Percentiles rank a stretch among this genome's conserved stretches.
Evolutionary conservation across 2,329 filamentous ascomycete genomes (phyloP).

Genomic region (Nigrospora oryzae): DNA sequence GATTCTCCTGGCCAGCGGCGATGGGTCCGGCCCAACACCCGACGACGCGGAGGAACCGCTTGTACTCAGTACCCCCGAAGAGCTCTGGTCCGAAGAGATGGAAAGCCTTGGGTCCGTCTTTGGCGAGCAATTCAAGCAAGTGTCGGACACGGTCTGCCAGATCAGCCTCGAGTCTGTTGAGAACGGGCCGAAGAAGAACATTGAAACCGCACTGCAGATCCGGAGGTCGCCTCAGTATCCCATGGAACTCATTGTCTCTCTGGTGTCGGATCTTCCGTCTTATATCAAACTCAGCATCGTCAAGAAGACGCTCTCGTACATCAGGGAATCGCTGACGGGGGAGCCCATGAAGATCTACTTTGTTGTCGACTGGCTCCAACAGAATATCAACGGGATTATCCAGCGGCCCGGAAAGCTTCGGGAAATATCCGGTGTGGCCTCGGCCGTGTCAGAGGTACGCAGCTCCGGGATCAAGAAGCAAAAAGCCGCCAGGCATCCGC

Average conservation of each 20-base stretch:
- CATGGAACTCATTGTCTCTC: slow-evolving; percentile 56
- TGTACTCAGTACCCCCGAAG: slow-evolving; percentile 42
- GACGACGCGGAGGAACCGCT: slow-evolving; percentile 33
- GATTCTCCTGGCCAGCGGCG: slow-evolving; percentile 47
- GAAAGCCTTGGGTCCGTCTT: slow-evolving; percentile 79
- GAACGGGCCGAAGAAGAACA: slow-evolving; percentile 37
- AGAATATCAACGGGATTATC: slow-evolving; percentile 73
- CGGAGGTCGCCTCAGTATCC: slow-evolving; percentile 71
- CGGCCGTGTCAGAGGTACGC: slow-evolving; percentile 51
- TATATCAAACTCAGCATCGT: slow-evolving; percentile 90
- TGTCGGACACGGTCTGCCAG: slow-evolving; percentile 57
- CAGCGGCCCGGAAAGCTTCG: slow-evolving; percentile 75
- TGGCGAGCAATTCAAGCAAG: slow-evolving; percentile 58
- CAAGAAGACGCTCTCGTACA: slow-evolving; percentile 65
- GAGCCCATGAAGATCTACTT: slow-evolving; percentile 87
- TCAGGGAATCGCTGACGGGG: slow-evolving; percentile 62
- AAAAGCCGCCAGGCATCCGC: slow-evolving; percentile 38
- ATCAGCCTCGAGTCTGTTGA: slow-evolving; percentile 55
- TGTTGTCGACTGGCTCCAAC: slow-evolving; percentile 84
- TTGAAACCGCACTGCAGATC: slow-evolving; percentile 54
- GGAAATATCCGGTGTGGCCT: slow-evolving; percentile 74
- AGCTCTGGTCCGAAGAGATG: slow-evolving; percentile 80
- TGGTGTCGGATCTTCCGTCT: slow-evolving; percentile 68
- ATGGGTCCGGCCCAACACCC: slow-evolving; percentile 12
- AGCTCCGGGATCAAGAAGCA: slow-evolving; percentile 17